Conservation (phyloP, 2,329 filamentous ascomycete species). For the Sporothrix globosa region DNA sequence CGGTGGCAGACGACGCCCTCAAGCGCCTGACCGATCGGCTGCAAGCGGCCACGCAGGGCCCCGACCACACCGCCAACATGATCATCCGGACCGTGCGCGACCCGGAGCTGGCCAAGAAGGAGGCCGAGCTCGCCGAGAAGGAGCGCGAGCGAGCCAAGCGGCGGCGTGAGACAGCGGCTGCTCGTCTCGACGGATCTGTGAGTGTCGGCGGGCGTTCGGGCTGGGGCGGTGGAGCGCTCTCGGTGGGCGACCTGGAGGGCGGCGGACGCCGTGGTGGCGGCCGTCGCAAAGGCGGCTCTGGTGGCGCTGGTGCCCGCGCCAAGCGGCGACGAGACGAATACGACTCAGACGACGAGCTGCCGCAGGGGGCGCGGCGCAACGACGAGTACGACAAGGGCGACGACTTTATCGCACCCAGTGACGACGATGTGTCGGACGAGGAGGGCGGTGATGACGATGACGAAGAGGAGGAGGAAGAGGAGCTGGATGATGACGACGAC, state of each 20-base stretch:
- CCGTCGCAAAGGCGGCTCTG: constrained; percentile 51
- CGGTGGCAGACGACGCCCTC: constrained; percentile 71
- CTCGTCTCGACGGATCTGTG: constrained; percentile 61
- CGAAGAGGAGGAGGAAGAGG: constrained; percentile 62
- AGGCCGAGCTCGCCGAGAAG: constrained; percentile 74
- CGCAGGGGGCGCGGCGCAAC: constrained; percentile 62
- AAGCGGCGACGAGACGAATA: constrained; percentile 66
- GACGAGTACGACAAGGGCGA: constrained; percentile 81
- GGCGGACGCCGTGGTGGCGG: constrained; percentile 48
- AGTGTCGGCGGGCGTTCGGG: constrained; percentile 42
- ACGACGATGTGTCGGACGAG: constrained; percentile 66
- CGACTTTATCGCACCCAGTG: constrained; percentile 75
- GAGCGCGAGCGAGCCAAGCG: constrained; percentile 69
- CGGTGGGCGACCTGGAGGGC: constrained; percentile 70
- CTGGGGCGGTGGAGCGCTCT: constrained; percentile 59
- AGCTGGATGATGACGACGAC: constrained; percentile 57
- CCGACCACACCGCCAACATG: constrained; percentile 59
- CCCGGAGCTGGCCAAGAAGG: constrained; percentile 73
- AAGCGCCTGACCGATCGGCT: constrained; percentile 69
- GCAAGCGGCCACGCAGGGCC: constrained; percentile 62
- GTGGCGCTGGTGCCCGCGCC: constrained; percentile 55
- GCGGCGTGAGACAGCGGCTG: constrained; percentile 67
- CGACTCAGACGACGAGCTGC: constrained; percentile 75
- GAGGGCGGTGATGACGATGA: constrained; percentile 63
- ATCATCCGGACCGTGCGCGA: constrained; percentile 73